Percentiles rank a stretch among this genome's conserved stretches.
Conservation (phyloP, 257 asterid genomes). For the Salvia splendens region DNA sequence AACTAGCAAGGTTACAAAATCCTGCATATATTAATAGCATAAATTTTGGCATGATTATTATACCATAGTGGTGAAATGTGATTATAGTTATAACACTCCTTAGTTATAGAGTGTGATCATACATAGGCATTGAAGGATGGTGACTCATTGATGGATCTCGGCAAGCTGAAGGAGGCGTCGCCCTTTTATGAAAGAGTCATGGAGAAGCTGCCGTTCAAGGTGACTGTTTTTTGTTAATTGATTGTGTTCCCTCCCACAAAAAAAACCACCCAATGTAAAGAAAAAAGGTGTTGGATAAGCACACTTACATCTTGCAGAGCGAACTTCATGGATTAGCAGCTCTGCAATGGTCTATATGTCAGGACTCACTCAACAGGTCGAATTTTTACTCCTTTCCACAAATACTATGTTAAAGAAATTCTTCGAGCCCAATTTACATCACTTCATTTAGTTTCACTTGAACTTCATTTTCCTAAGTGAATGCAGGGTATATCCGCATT, state of each 20-base stretch:
- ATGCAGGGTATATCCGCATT: background rate
- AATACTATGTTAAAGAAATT: background rate
- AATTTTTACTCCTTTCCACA: background rate
- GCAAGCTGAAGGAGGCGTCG: slow-evolving; percentile 74
- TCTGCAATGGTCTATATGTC: slow-evolving; percentile 95
- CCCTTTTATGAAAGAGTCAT: slow-evolving; percentile 71
- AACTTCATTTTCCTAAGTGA: background rate
- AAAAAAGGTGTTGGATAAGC: background rate
- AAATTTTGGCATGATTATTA: slow-evolving; percentile 11
- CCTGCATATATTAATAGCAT: background rate
- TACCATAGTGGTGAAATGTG: slow-evolving; percentile 30
- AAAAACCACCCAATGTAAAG: background rate
- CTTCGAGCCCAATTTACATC: background rate
- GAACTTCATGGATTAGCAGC: slow-evolving; percentile 95
- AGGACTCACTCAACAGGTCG: slow-evolving; percentile 79
- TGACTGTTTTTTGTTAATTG: background rate
- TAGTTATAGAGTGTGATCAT: slow-evolving; percentile 69
- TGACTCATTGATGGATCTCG: slow-evolving; percentile 79
- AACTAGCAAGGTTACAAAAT: background rate
- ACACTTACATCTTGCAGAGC: slow-evolving; percentile 45
- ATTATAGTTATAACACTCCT: slow-evolving; percentile 50
- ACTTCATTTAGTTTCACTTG: background rate
- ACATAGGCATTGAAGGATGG: slow-evolving; percentile 81
- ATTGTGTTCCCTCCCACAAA: background rate
- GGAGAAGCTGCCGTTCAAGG: slow-evolving; percentile 79